These are phyloP conservation scores for Allium cepa DNA, from an alignment of 106 monocot genomes.

Conservation along the genomic window DNA sequence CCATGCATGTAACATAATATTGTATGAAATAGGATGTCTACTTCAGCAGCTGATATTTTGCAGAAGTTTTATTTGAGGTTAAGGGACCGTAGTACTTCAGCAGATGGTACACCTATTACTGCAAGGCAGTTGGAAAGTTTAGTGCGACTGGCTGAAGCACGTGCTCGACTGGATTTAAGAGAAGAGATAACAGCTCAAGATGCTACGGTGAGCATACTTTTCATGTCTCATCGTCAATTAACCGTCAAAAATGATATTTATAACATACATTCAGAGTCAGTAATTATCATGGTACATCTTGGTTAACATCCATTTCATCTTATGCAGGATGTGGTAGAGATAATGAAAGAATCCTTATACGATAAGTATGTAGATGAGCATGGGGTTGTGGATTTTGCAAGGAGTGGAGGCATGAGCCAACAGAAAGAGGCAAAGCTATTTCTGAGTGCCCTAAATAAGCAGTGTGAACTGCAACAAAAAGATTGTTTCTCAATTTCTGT, in stretches of 20 bases:
- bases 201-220: constrained; percentile 51
- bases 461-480: constrained; percentile 74
- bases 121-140: constrained; percentile 95
- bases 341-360: constrained; percentile 97
- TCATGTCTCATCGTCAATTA: neutral
- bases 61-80: constrained; percentile 81
- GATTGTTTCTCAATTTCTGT: constrained; percentile 86
- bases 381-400: constrained; percentile 80
- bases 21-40: constrained; percentile 56
- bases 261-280: no score
- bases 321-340: constrained; percentile 89
- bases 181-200: constrained; percentile 89
- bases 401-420: constrained; percentile 94
- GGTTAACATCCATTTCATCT: neutral
- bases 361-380: constrained; percentile 95
- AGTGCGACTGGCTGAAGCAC: constrained; percentile 94
- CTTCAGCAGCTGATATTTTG: constrained; percentile 77
- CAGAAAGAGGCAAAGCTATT: constrained; percentile 91
- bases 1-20: no score
- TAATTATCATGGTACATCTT: neutral
- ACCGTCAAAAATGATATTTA: neutral
- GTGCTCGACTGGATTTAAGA: constrained; percentile 88
- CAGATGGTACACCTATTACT: constrained; percentile 96
- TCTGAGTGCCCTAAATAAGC: constrained; percentile 75
- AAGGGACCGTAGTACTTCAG: constrained; percentile 74